Conservation (phyloP, 257 asterid species). For the Handroanthus guayacan region DNA sequence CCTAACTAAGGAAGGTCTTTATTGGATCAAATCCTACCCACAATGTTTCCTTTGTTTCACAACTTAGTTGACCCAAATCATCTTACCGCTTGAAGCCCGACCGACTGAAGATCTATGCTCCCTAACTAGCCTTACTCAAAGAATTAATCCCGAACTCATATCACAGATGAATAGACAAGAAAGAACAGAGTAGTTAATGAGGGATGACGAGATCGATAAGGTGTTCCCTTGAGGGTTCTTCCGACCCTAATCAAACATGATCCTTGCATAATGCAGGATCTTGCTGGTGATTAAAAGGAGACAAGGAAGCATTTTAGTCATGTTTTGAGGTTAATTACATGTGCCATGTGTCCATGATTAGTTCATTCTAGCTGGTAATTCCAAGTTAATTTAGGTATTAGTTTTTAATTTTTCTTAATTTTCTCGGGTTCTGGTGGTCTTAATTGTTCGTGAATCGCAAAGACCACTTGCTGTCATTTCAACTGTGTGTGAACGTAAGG, state of each 20-base stretch:
- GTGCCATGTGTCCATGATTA: constrained; percentile 46
- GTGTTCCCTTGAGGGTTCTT: constrained; percentile 37
- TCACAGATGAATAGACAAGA: background rate
- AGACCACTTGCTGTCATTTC: background rate
- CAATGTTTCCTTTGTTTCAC: no score
- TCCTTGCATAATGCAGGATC: constrained; percentile 42
- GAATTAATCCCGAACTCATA: no score
- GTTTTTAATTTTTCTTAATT: background rate
- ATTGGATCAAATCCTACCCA: no score
- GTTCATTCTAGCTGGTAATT: background rate
- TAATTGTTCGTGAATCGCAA: constrained; percentile 20
- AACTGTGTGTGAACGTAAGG: constrained; percentile 25
- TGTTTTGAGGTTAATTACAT: constrained; percentile 44
- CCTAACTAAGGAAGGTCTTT: no score
- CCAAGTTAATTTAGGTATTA: background rate
- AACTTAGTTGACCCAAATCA: no score
- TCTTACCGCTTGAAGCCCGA: no score
- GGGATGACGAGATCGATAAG: background rate
- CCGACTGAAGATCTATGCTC: no score
- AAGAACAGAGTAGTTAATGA: background rate
- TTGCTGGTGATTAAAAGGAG: constrained; percentile 40
- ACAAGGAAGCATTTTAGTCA: constrained; percentile 49
- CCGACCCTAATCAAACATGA: constrained; percentile 61
- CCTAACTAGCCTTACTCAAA: no score
- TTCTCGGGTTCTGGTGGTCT: constrained; percentile 9